Base-by-base conservation (phyloP, 352 stramenopile species). In the Phytophthora gonapodyides region DNA sequence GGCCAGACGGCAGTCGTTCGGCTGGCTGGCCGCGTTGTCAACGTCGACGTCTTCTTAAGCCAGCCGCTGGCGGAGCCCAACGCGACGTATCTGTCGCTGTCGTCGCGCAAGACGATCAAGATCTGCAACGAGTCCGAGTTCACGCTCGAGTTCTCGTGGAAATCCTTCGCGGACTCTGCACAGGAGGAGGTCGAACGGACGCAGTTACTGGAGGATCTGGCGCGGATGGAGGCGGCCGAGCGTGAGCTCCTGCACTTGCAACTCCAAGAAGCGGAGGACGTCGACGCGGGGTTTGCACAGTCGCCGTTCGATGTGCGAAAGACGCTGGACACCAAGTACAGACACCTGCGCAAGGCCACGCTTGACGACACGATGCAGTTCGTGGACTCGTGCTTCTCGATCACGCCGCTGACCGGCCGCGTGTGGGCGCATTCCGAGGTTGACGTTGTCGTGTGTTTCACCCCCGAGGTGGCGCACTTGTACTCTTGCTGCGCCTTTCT, bases 281-380 rank as follows among this genome's bases (percentile, higher is more conserved):
- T 62, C 2, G 64, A 75, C 8, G 35, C 56, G 4, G 51, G 38
- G 5, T 57, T 72, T 16, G 61, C 61, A 6, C 58, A 77, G 27
- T 91, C 75, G 12, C 72, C 78, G 7, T 96, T 94, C 53, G 71
- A 90, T 21, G 62, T 61, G 17, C 65, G 69, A 41, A 89, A 84
- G 36, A 71, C 80, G 2, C 71, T 98, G 21, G 82, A 94, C 34
- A 88, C 74, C 43, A 98, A 98, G 82, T 98, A 98, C 76, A 77
- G 73, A 40, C 85, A 97, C 45, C 62, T 98, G 34, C 78, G 87
- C 19, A 94, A 96, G 62, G 93, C 95, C 4, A 75, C 91, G 0
- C 70, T 89, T 5, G 88, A 98, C 30, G 96, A 98, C 65, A 59
- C 57, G 0, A 97, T 98, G 92, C 89, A 97, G 27, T 98, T 98